A percentile compares a stretch with the other conserved stretches of the same genome.
phyloP scores from a whole-genome alignment of 805 yeast genomes.

The Metschnikowia colocasiae region DNA sequence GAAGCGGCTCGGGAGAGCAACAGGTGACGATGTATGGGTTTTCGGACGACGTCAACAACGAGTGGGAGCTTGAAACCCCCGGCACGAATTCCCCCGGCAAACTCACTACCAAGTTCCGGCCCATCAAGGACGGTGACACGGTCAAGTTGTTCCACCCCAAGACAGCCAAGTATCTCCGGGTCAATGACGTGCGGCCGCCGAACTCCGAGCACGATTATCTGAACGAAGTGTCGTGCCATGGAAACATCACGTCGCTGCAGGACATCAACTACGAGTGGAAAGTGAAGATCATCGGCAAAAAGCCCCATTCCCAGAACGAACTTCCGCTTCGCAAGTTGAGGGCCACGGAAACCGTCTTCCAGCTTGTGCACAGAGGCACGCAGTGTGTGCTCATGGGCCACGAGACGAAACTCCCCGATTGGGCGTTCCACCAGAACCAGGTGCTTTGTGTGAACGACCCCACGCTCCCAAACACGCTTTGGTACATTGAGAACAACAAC shows the following conservation, averaged over 20 bases:
- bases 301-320: constrained; percentile 32
- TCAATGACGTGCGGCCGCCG: constrained; percentile 77
- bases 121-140: constrained; percentile 51
- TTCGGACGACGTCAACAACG: constrained; percentile 58
- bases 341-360: constrained; percentile 69
- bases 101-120: constrained; percentile 29
- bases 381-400: constrained; percentile 76
- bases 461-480: constrained; percentile 58
- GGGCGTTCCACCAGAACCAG: constrained; percentile 86
- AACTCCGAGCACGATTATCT: constrained; percentile 88
- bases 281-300: constrained; percentile 43
- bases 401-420: constrained; percentile 65
- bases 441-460: constrained; percentile 82
- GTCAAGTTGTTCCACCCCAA: constrained; percentile 66
- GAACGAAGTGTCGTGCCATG: constrained; percentile 73
- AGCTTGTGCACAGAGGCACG: constrained; percentile 61
- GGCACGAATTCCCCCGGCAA: constrained; percentile 38
- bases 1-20: constrained; percentile 66
- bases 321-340: constrained; percentile 35
- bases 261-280: constrained; percentile 70
- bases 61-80: constrained; percentile 62
- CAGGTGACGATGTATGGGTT: constrained; percentile 72
- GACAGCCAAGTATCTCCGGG: constrained; percentile 67
- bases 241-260: constrained; percentile 53
- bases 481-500: constrained; percentile 66